phyloP scores from a whole-genome alignment of 2,329 filamentous ascomycete genomes.

The Colletotrichum gloeosporioides region DNA sequence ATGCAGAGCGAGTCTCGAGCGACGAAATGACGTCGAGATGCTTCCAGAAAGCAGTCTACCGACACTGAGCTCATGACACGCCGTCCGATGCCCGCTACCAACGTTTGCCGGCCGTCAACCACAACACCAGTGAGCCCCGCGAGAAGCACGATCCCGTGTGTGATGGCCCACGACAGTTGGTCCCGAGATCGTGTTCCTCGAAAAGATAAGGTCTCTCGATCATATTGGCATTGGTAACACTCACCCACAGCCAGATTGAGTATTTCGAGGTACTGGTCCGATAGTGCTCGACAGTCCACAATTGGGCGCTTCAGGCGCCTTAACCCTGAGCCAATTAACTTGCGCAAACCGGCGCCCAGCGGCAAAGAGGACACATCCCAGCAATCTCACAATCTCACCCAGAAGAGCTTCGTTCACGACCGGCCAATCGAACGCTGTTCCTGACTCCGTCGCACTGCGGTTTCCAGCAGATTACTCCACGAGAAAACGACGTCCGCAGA shows the following conservation, averaged over 20 bases:
- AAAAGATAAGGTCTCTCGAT: background rate
- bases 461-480: background rate
- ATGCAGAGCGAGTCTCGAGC: background rate
- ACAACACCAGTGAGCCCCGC: background rate
- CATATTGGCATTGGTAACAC: background rate
- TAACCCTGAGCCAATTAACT: background rate
- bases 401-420: background rate
- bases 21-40: conserved; percentile 14
- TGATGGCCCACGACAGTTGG: background rate
- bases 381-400: background rate
- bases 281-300: background rate
- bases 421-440: background rate
- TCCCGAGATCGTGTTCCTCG: background rate
- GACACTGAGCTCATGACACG: background rate
- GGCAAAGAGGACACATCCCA: background rate
- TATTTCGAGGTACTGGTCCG: background rate
- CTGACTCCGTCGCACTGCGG: background rate
- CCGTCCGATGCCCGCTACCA: background rate
- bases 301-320: background rate
- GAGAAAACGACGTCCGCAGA: background rate
- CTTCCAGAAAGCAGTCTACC: background rate
- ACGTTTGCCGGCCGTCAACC: background rate
- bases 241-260: background rate
- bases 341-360: background rate
- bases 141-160: background rate